Conservation (phyloP, 306 rosid species). For the Oemleria cerasiformis region DNA sequence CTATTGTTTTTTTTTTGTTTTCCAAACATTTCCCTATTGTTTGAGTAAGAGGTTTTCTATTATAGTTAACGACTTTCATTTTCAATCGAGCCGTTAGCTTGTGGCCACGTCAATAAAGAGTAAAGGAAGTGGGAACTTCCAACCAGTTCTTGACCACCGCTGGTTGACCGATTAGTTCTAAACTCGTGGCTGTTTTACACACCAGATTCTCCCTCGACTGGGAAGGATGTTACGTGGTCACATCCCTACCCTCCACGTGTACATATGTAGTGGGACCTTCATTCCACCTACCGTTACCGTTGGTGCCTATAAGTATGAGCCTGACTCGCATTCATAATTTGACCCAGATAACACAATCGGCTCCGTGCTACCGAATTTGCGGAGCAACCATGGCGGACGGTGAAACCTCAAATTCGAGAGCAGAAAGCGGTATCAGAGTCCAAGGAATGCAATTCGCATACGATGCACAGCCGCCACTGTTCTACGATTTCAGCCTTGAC, state of each 20-base stretch:
- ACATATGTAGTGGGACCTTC: neutral
- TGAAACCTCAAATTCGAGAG: slow-evolving; percentile 5
- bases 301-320: neutral
- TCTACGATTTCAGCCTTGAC: slow-evolving; percentile 63
- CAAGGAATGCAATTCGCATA: slow-evolving; percentile 76
- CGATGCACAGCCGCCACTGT: slow-evolving; percentile 59
- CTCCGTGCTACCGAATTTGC: slow-evolving; percentile 2
- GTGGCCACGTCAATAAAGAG: neutral
- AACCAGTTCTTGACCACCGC: neutral
- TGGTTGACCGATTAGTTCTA: slow-evolving; percentile 4
- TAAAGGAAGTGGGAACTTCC: neutral
- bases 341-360: neutral
- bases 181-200: slow-evolving; percentile 15
- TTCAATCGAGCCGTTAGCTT: neutral
- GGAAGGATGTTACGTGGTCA: slow-evolving; percentile 10
- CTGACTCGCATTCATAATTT: slow-evolving; percentile 7
- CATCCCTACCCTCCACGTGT: neutral
- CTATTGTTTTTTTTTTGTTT: too few relatives aligned
- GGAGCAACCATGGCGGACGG: slow-evolving; percentile 45
- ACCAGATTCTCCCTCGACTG: neutral
- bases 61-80: neutral
- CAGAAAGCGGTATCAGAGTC: slow-evolving; percentile 48
- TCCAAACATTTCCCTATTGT: too few relatives aligned
- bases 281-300: neutral
- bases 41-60: too few relatives aligned